Evolutionary conservation across 2,329 filamentous ascomycete species (phyloP), one percentile per base, ranked within the genome.

Genomic region (Fusarium brevicatenulatum): DNA sequence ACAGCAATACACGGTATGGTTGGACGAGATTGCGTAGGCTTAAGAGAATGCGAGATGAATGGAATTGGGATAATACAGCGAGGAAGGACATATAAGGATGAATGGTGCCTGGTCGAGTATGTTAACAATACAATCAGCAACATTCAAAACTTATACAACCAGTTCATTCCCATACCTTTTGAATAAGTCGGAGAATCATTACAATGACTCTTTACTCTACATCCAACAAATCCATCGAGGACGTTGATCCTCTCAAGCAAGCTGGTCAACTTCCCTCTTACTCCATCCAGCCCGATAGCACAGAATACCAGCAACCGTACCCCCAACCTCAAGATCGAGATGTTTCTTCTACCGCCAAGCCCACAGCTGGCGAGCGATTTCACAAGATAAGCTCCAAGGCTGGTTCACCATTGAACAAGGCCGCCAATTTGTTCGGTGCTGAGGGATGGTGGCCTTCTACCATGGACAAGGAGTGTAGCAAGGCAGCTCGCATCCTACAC

Each of bases 381-480:
- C 90, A 93, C 82, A 90, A 89, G 77, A 84, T 88, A 66, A 86
- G 90, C 64, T 91, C 92, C 82, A 91, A 91, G 76, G 85, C 92
- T 34, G 90, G 90, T 15, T 85, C 86, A 19, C 91, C 91, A 9
- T 86, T 93, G 66, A 93, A 93, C 79, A 89, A 86, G 64, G 83
- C 92, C 23, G 91, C 90, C 57, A 92, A 93, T 80, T 88, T 89
- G 72, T 82, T 94, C 46, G 92, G 92, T 68, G 88, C 90, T 32
- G 92, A 94, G 79, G 91, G 91, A 18, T 94, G 93, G 79, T 94
- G 92, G 92, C 92, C 92, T 7, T 92, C 91, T 34, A 90, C 88
- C 9, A 83, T 94, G 75, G 91, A 93, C 76, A 91, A 91, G 78
- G 92, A 94, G 82, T 90, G 90, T 77, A 91, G 92, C 83, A 94